A percentile compares a stretch with the other conserved stretches of the same genome.
Conservation (phyloP, 1,284 basidiomycete genomes). For the Rhizopogon hawkerae region DNA sequence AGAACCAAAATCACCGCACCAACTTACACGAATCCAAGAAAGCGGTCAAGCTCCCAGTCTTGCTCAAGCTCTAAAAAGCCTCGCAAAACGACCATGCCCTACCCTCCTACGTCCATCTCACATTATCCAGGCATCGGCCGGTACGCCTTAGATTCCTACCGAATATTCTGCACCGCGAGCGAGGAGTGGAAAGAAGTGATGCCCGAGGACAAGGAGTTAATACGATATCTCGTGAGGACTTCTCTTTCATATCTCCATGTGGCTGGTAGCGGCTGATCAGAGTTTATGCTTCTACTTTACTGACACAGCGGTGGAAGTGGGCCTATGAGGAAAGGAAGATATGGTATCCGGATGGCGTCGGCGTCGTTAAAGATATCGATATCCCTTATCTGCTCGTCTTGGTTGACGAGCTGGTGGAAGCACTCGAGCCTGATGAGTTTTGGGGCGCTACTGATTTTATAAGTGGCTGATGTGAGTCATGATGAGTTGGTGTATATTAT, state of each 20-base stretch:
- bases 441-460: conserved; percentile 1
- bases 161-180: conserved; percentile 45
- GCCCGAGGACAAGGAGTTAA: conserved; percentile 55
- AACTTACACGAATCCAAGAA: neutral
- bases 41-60: neutral
- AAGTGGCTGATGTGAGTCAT: neutral
- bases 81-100: conserved; percentile 15
- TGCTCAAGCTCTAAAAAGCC: neutral
- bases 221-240: conserved; percentile 44
- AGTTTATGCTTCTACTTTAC: neutral
- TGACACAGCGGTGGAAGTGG: conserved; percentile 53
- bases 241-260: neutral
- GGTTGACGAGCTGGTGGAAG: conserved; percentile 28
- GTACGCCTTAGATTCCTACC: conserved; percentile 61
- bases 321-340: conserved; percentile 38
- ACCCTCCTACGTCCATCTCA: conserved; percentile 40
- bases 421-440: conserved; percentile 1
- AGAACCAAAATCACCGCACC: neutral
- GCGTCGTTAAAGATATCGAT: conserved; percentile 30
- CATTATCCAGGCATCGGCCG: conserved; percentile 50
- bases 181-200: conserved; percentile 50
- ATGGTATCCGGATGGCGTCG: conserved; percentile 38
- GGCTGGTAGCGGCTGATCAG: neutral
- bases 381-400: conserved; percentile 30
- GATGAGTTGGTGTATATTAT: neutral